Evolutionary conservation across 2,329 filamentous ascomycete genomes (phyloP).

Genomic region (Cytospora mali): DNA sequence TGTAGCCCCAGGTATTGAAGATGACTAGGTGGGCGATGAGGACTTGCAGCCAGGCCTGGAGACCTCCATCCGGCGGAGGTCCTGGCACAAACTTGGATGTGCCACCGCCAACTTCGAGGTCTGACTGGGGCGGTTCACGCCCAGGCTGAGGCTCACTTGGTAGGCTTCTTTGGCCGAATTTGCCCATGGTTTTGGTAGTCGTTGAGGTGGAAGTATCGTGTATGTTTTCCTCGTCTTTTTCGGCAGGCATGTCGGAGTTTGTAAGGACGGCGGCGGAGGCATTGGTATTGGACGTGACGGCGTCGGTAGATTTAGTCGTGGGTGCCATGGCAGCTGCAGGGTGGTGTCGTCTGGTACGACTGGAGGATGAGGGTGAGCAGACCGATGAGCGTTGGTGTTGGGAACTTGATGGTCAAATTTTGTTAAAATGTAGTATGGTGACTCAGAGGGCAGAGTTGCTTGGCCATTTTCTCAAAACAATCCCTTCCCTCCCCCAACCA

Average conservation of each 20-base stretch:
- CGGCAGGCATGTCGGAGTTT: neutral
- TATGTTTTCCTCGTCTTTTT: neutral
- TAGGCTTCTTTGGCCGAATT: neutral
- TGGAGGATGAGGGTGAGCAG: neutral
- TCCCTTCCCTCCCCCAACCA: too few species aligned
- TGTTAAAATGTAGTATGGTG: neutral
- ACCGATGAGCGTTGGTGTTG: neutral
- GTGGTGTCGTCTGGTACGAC: neutral
- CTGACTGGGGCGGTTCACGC: too few species aligned
- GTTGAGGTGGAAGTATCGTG: neutral
- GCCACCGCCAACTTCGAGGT: too few species aligned
- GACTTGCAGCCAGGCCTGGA: conserved; percentile 47
- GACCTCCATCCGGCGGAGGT: conserved; percentile 54
- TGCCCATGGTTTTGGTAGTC: neutral
- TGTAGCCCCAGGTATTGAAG: conserved; percentile 57
- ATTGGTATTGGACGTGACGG: neutral
- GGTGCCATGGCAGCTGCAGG: neutral
- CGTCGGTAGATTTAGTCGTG: neutral
- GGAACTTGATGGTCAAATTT: neutral
- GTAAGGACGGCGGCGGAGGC: too few species aligned
- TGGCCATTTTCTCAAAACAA: too few species aligned
- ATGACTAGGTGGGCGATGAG: conserved; percentile 48
- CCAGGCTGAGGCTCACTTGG: too few species aligned
- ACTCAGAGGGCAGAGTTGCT: neutral
- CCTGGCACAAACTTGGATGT: too few species aligned